phyloP scores from a whole-genome alignment of 345 rosid species.

The Salix caprea region DNA sequence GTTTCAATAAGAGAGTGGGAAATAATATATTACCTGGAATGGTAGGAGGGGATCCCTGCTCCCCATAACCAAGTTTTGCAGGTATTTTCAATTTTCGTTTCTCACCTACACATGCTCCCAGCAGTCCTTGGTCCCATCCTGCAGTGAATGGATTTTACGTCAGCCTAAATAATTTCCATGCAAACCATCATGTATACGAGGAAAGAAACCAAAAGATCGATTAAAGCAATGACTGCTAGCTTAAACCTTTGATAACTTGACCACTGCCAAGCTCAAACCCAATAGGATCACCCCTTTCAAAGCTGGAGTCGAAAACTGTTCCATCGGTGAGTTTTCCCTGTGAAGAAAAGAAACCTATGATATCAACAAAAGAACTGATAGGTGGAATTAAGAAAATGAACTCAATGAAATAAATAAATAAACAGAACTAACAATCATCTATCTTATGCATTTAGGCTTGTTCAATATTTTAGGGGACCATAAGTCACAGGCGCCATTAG shows the following conservation, averaged over 20 bases:
- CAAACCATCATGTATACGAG: background rate
- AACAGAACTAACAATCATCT: background rate
- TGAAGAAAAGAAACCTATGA: background rate
- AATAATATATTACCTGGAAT: constrained; percentile 59
- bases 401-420: background rate
- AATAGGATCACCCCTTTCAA: constrained; percentile 94
- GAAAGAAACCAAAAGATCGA: background rate
- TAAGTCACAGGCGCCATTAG: no score
- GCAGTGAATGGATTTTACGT: constrained; percentile 11
- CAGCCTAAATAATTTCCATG: constrained; percentile 2
- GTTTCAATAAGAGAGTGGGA: background rate
- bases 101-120: constrained; percentile 88
- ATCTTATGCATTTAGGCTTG: no score
- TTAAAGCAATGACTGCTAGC: background rate
- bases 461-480: no score
- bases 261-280: constrained; percentile 94
- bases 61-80: constrained; percentile 88
- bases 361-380: no score
- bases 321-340: constrained; percentile 97
- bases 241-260: constrained; percentile 87
- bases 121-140: constrained; percentile 98
- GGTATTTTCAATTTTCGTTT: constrained; percentile 94
- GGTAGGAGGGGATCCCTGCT: constrained; percentile 85
- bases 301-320: constrained; percentile 92
- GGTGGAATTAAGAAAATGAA: background rate